Conservation (phyloP, 225 moss, liverwort and hornwort genomes). For the Bryoerythrophyllum caledonicum region DNA sequence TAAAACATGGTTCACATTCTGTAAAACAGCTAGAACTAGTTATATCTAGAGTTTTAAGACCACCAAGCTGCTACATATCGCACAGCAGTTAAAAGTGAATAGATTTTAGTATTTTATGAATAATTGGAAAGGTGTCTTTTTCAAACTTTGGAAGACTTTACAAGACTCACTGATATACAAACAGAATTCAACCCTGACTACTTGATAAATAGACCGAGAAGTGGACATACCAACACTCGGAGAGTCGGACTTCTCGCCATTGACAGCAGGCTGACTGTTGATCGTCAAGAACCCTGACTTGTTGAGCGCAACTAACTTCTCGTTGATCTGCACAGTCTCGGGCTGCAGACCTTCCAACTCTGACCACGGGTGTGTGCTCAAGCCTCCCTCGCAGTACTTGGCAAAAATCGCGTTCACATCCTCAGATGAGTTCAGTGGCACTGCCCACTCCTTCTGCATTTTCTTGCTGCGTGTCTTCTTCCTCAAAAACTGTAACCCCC, state of each 20-base stretch:
- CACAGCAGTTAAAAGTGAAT: no score
- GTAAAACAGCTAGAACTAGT: no score
- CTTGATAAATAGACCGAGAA: not conserved
- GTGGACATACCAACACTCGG: slow-evolving; percentile 63
- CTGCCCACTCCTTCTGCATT: slow-evolving; percentile 80
- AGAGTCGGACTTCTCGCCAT: slow-evolving; percentile 94
- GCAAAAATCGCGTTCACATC: slow-evolving; percentile 63
- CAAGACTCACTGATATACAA: not conserved
- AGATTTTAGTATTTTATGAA: no score
- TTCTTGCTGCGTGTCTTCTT: slow-evolving; percentile 88
- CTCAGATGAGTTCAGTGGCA: slow-evolving; percentile 59
- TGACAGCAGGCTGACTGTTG: slow-evolving; percentile 96
- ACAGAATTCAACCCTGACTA: not conserved
- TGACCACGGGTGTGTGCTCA: slow-evolving; percentile 94
- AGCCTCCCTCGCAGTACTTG: slow-evolving; percentile 74
- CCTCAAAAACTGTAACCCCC: slow-evolving; percentile 65
- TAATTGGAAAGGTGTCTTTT: no score
- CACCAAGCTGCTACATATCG: no score
- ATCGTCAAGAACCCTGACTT: slow-evolving; percentile 79
- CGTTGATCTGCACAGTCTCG: slow-evolving; percentile 81
- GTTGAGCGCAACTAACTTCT: slow-evolving; percentile 76
- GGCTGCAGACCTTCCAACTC: slow-evolving; percentile 94
- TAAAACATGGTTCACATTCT: no score
- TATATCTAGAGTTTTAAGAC: no score
- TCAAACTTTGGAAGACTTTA: no score